A percentile compares a stretch with the other conserved stretches of the same genome.
phyloP scores from a whole-genome alignment of 495 filamentous ascomycete species.

The Penicillium subrubescens region DNA sequence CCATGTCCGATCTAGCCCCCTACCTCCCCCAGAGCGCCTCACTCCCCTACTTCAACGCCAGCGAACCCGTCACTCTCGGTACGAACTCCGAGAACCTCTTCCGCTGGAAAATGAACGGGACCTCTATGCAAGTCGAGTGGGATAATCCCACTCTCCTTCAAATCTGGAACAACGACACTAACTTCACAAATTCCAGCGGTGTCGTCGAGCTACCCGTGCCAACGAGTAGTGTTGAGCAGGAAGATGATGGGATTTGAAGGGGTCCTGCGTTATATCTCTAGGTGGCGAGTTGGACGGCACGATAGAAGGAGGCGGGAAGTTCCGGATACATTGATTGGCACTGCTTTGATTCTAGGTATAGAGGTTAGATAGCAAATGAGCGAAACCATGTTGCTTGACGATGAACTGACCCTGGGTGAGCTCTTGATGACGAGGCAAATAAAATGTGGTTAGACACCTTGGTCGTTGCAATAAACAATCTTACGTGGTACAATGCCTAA shows the following conservation, averaged over 20 bases:
- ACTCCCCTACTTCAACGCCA: slow-evolving; percentile 14
- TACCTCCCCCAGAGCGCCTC: slow-evolving; percentile 16
- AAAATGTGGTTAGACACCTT: not conserved
- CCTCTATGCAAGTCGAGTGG: slow-evolving; percentile 25
- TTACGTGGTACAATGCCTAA: too few relatives aligned
- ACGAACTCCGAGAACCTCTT: slow-evolving; percentile 20
- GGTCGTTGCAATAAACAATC: too few relatives aligned
- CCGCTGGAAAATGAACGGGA: slow-evolving; percentile 28
- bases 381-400: not conserved
- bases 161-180: slow-evolving; percentile 18
- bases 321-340: not conserved
- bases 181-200: slow-evolving; percentile 17
- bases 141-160: slow-evolving; percentile 26
- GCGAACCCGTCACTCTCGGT: slow-evolving; percentile 14
- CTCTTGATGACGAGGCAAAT: not conserved
- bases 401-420: not conserved
- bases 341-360: not conserved
- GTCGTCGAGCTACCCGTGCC: slow-evolving; percentile 41
- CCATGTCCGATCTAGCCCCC: slow-evolving; percentile 12
- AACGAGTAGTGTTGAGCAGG: slow-evolving; percentile 46
- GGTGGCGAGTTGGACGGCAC: not conserved
- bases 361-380: not conserved
- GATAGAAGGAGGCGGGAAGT: not conserved
- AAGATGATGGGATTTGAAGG: slow-evolving; percentile 1
- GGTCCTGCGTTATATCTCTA: not conserved